phyloP scores from a whole-genome alignment of 306 rosid species.

The Lathyrus oleraceus region DNA sequence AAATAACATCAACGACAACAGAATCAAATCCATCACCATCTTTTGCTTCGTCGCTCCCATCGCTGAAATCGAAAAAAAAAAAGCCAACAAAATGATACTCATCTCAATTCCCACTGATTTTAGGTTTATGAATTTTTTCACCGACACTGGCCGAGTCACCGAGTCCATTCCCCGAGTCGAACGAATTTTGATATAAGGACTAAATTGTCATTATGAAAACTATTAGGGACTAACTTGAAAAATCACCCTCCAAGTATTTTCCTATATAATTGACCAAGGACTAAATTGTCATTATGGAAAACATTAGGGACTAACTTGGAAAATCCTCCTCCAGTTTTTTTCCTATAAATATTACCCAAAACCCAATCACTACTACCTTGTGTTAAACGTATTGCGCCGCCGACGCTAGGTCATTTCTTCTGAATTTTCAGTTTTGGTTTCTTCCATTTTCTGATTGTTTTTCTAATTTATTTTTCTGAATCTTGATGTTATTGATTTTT shows the following conservation, averaged over 20 bases:
- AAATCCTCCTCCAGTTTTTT: not conserved
- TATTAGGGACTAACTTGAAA: not conserved
- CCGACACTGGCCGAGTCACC: conserved; percentile 32
- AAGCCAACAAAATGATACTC: not conserved
- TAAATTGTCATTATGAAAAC: not conserved
- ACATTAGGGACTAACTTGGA: not conserved
- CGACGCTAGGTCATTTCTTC: too few species aligned
- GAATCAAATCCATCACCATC: conserved; percentile 39
- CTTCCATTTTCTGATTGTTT: not conserved
- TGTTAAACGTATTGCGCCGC: too few species aligned
- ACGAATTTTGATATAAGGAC: not conserved
- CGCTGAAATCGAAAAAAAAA: conserved; percentile 2
- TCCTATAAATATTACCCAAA: conserved; percentile 20
- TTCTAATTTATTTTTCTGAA: not conserved
- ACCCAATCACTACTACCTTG: not conserved
- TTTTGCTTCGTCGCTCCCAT: conserved; percentile 53
- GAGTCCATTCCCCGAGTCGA: conserved; percentile 25
- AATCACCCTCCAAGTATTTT: not conserved
- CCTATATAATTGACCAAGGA: conserved; percentile 11
- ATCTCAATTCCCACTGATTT: not conserved
- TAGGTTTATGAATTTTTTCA: conserved; percentile 21
- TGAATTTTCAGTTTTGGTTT: not conserved
- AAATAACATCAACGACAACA: conserved; percentile 40
- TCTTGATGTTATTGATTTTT: not conserved
- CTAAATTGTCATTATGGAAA: conserved; percentile 13